Percentiles rank a stretch among this genome's conserved stretches.
Evolutionary conservation across 257 asterid species (phyloP).

Genomic region (Plantago ovata): DNA sequence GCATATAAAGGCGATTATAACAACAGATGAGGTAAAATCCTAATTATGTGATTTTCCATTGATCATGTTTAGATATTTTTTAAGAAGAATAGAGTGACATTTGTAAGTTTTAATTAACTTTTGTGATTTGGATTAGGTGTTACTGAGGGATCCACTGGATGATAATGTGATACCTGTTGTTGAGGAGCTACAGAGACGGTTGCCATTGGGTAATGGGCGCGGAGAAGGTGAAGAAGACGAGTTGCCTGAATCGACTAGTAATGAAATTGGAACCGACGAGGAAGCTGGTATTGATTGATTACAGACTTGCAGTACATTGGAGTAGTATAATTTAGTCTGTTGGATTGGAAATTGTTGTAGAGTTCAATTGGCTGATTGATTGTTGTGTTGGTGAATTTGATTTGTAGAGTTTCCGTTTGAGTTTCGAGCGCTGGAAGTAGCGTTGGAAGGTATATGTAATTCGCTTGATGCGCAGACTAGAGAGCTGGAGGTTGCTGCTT

Average conservation of each 20-base stretch:
- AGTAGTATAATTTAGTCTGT: background rate
- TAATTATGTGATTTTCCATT: too few species aligned
- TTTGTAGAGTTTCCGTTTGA: conserved; percentile 74
- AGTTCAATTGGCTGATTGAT: conserved; percentile 6
- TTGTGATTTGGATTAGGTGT: conserved; percentile 35
- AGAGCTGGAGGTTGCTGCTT: conserved; percentile 81
- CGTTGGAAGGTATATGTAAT: conserved; percentile 79
- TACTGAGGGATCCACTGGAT: conserved; percentile 76
- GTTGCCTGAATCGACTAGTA: conserved; percentile 30
- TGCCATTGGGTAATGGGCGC: conserved; percentile 46
- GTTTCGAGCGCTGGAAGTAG: conserved; percentile 90
- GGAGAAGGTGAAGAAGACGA: conserved; percentile 76
- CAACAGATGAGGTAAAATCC: conserved; percentile 78
- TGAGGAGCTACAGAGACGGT: conserved; percentile 76
- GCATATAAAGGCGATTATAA: conserved; percentile 95
- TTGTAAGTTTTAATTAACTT: too few species aligned
- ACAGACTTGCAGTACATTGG: too few species aligned
- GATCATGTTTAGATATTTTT: too few species aligned
- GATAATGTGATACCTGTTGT: conserved; percentile 70
- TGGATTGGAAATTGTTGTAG: background rate
- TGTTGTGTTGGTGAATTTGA: conserved; percentile 8
- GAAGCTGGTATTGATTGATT: conserved; percentile 41
- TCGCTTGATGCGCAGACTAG: conserved; percentile 75
- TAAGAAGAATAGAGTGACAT: too few species aligned
- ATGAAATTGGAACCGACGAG: conserved; percentile 40